Percentiles rank a stretch among this genome's conserved stretches.
Conservation (phyloP, 805 yeast genomes). For the Candida chilensis region DNA sequence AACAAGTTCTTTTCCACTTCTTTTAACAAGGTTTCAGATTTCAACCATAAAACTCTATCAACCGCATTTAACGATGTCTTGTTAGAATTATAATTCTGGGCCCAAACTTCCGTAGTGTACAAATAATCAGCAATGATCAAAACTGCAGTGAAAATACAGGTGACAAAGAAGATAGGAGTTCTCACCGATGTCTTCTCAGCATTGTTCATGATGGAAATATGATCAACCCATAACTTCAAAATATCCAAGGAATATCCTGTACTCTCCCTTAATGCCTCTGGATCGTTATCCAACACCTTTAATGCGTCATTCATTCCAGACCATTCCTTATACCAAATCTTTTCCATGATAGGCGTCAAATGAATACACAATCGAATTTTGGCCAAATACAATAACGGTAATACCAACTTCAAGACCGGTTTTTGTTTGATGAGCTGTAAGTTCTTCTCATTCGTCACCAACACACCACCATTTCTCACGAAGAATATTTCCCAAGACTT, state of each 20-base stretch:
- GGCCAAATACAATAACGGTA: slow-evolving; percentile 60
- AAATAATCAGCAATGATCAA: slow-evolving; percentile 57
- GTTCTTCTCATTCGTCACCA: slow-evolving; percentile 43
- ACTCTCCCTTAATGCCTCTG: slow-evolving; percentile 59
- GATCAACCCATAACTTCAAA: slow-evolving; percentile 62
- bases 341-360: slow-evolving; percentile 50
- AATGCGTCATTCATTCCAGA: slow-evolving; percentile 48
- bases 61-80: slow-evolving; percentile 22
- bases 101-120: slow-evolving; percentile 46
- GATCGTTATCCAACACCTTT: slow-evolving; percentile 36
- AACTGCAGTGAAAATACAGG: slow-evolving; percentile 58
- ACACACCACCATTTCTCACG: slow-evolving; percentile 53
- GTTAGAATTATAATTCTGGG: slow-evolving; percentile 17
- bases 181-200: slow-evolving; percentile 60
- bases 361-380: slow-evolving; percentile 57
- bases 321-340: slow-evolving; percentile 62
- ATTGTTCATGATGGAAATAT: slow-evolving; percentile 55
- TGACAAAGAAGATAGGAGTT: slow-evolving; percentile 69
- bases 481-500: slow-evolving; percentile 63
- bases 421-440: slow-evolving; percentile 37
- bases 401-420: slow-evolving; percentile 51
- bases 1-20: slow-evolving; percentile 51
- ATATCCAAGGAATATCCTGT: slow-evolving; percentile 48
- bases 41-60: slow-evolving; percentile 58
- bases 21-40: slow-evolving; percentile 49